Percentiles rank a stretch among this genome's conserved stretches.
phyloP scores from a whole-genome alignment of 2,329 filamentous ascomycete species.

The Zasmidium citrigriseum region DNA sequence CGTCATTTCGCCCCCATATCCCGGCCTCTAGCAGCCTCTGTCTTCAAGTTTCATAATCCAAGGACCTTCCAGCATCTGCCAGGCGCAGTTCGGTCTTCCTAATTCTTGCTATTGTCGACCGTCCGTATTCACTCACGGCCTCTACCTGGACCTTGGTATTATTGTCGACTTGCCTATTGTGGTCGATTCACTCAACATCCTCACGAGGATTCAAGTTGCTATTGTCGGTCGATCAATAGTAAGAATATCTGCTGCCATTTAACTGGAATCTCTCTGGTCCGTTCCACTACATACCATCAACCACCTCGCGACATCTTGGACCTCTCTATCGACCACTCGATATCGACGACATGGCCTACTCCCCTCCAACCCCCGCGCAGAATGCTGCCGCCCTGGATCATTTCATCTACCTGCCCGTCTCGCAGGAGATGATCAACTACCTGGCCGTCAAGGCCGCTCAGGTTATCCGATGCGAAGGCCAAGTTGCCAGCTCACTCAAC shows the following conservation, averaged over 20 bases:
- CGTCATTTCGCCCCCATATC: conserved; percentile 27
- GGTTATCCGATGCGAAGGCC: conserved; percentile 75
- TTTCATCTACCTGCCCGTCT: conserved; percentile 77
- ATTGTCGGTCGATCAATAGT: conserved; percentile 34
- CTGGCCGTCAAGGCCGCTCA: conserved; percentile 72
- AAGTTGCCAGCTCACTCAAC: conserved; percentile 39
- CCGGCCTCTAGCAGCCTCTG: conserved; percentile 8
- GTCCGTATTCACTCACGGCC: neutral
- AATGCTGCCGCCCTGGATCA: conserved; percentile 77
- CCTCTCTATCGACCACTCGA: conserved; percentile 4
- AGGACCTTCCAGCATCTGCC: conserved; percentile 27
- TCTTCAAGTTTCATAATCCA: conserved; percentile 19
- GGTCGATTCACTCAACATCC: conserved; percentile 17
- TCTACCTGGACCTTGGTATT: neutral
- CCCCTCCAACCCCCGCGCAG: conserved; percentile 44
- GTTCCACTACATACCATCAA: neutral
- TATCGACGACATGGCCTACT: conserved; percentile 45
- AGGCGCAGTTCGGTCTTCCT: conserved; percentile 32
- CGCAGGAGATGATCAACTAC: conserved; percentile 74
- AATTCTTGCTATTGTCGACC: conserved; percentile 30
- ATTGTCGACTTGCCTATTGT: conserved; percentile 24
- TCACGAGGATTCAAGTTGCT: conserved; percentile 16
- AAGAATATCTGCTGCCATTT: conserved; percentile 8
- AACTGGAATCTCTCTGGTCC: neutral
- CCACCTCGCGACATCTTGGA: conserved; percentile 1